Base-by-base conservation (phyloP, 1,284 basidiomycete species). In the Puccinia horiana region DNA sequence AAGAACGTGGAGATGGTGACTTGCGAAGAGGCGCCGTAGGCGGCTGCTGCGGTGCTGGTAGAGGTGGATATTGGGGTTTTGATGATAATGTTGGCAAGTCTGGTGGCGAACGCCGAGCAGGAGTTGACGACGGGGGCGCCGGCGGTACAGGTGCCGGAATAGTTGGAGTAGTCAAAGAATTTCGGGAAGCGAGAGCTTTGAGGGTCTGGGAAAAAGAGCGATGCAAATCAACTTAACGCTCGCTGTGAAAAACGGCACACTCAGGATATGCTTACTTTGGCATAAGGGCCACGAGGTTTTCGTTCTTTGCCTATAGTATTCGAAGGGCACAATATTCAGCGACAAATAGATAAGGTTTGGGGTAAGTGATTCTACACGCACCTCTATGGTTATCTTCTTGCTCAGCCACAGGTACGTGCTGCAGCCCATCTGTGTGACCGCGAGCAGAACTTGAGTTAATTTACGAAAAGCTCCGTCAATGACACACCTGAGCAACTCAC, bases 371-470 rank as follows among this genome's bases (percentile, higher is more conserved):
- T 40, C 8, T 3, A 40, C 35, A 61, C 56, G 35, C 18, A 76
- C 75, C 75, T 54, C 79, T 56, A 63, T 81, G 69, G 37, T 63
- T 73, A 42, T 81, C 79, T 61, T 81, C 72, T 65, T 81, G 79
- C 44, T 75, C 54, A 63, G 79, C 70, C 26, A 61, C 69, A 82
- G 81, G 81, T 42, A 69, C 73, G 32, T 76, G 81, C 23, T 82
- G 81, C 42, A 82, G 52, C 23, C 81, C 73, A 74, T 82, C 81
- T 82, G 26, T 72, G 49, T 37, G 56, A 72, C 26, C n/a, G 47
- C 26, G 42, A 81, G 26, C 26, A 49, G 11, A 14, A 61, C 32
- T 16, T 29, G 6, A n/a, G 32, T 49, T 20, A 63, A 52, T 32
- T 26, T 67, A 49, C 65, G 16, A 29, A 18, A 35, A 44, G 37